Base-by-base conservation (phyloP, 257 asterid genomes). In the Ligustrum vulgare region DNA sequence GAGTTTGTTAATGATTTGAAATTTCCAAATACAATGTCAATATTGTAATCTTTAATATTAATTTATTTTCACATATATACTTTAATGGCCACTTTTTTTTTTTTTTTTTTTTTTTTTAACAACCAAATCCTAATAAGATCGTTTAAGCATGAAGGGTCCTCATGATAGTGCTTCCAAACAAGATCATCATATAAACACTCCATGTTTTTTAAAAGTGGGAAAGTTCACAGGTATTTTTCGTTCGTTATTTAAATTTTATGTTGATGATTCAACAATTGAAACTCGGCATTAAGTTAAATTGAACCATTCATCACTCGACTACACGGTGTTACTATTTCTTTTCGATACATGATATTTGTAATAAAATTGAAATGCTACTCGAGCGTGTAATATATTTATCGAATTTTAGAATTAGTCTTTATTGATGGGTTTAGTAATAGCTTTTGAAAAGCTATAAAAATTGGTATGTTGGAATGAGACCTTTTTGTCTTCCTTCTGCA, bases 161-260 rank as follows among this genome's bases (percentile, higher is more conserved):
- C 77, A 45, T 20, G 73, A 69, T 62, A 37, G 22, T 73, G 54
- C 23, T 81, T 70, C 75, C 78, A 70, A 69, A 33, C 78, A 73
- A 58, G 65, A 60, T 60, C 67, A 23, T 60, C n/a, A n/a, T n/a
- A n/a, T 28, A 1, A 28, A 28, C 31, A 28, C 31, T 28, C 31
- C 31, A 36, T 22, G 0, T 58, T 60, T 60, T 60, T 60, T 9
- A 9, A 54, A 20, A 60, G 67, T 60, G 15, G 67, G 7, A 31
- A 22, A 60, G 32, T 22, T 37, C 43, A 37, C 12, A 2, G 8
- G 43, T 9, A 37, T 8, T 9, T 39, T 9, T 39, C 0, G 10
- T 12, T 8, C 10, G 45, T 39, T 39, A 39, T 3, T 39, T 2
- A 39, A 37, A 8, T 37, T 37, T 37, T 37, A 8, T 8, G 9